phyloP scores from a whole-genome alignment of 495 filamentous ascomycete species.

The Hypoxylon intermedium region DNA sequence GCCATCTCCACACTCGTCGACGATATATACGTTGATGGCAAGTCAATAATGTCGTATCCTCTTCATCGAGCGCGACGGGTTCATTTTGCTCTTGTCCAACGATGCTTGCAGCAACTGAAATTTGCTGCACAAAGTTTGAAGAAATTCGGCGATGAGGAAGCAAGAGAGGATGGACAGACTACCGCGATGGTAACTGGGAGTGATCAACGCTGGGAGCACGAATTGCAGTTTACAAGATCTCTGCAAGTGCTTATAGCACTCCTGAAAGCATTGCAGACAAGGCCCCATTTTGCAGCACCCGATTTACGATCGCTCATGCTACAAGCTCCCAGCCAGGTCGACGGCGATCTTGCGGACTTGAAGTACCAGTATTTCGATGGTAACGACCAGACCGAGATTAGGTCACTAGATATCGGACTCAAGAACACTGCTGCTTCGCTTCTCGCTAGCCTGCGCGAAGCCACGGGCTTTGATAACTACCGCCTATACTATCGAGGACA shows the following conservation, averaged over 20 bases:
- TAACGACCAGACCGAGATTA: constrained; percentile 60
- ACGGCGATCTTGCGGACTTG: constrained; percentile 69
- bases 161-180: constrained; percentile 54
- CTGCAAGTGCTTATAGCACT: constrained; percentile 60
- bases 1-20: constrained; percentile 73
- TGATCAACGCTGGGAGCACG: constrained; percentile 56
- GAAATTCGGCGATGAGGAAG: constrained; percentile 47
- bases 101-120: constrained; percentile 78
- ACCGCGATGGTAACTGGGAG: constrained; percentile 58
- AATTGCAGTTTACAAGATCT: constrained; percentile 70
- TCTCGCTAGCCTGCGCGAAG: constrained; percentile 64
- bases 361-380: constrained; percentile 78
- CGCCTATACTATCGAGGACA: constrained; percentile 60
- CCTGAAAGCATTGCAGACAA: constrained; percentile 53
- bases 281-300: constrained; percentile 56
- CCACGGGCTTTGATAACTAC: constrained; percentile 76
- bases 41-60: constrained; percentile 51
- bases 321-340: constrained; percentile 46
- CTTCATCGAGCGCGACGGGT: constrained; percentile 60
- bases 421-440: constrained; percentile 74
- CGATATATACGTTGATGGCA: constrained; percentile 71
- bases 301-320: constrained; percentile 54
- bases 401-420: constrained; percentile 66
- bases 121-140: constrained; percentile 70
- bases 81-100: constrained; percentile 78